Evolutionary conservation across 257 asterid genomes (phyloP), one percentile per base, ranked within the genome.

Genomic region (Jaltomata sinuosa): DNA sequence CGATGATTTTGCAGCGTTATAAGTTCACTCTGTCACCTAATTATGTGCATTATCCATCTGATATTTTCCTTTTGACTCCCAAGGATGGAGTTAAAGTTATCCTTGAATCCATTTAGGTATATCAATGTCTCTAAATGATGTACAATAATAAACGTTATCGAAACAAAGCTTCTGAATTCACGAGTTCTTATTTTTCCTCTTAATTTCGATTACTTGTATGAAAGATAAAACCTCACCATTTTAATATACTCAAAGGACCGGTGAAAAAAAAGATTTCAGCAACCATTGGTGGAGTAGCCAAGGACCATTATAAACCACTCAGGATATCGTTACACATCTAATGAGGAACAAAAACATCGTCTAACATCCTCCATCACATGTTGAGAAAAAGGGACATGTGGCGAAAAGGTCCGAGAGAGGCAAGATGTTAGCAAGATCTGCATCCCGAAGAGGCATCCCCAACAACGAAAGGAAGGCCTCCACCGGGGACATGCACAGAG

Each of bases 1-100:
- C 93, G 0, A 92, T 91, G 93, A 86, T 92, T 68, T 61, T 92
- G 86, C 92, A 88, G 57, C 91, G 90, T 40, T 91, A 85, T 85
- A 86, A 88, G 89, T 79, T 90, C 27, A 52, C 49, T 29, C 67
- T 90, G 76, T 92, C 94, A 25, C 88, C 90, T 11, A 87, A 87
- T 78, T 92, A 92, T 67, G 89, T 83, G 25, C 96, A 92, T 80
- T 16, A 65, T 52, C 96, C 94, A 1, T 87, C 86, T 19, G 92
- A 91, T n/a, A 34, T 34, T 12, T 89, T 90, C 49, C 55, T 91
- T 36, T 92, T 92, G 36, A 88, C 87, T 14, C 96, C 96, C 16
- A 89, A 86, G 67, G 81, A 88, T 65, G 94, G 94, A 19, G 88
- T 91, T 76, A 90, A 89, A 81, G 85, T 92, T 74, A 88, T 89